Base-by-base conservation (phyloP, 805 yeast species). In the Barnettozyma botsteinii region DNA sequence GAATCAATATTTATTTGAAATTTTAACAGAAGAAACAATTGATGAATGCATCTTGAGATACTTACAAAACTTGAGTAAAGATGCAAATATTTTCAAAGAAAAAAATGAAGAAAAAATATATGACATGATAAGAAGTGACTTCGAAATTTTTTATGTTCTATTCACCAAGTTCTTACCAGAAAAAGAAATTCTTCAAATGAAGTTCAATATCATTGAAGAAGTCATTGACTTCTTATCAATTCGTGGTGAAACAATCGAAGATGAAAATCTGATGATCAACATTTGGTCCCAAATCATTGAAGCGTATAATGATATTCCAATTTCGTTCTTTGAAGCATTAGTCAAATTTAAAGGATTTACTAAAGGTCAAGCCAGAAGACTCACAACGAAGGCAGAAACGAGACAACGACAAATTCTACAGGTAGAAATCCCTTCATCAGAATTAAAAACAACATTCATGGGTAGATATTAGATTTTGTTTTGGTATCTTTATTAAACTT, bases 71-170 rank as follows among this genome's bases (percentile, higher is more conserved):
- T 56, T 79, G 52, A 63, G 64, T 38, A 59, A 61, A 26, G 66
- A 67, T 49, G 47, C 59, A n/a, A 61, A 67, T 11, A 28, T 40
- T 12, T 58, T 70, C 40, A 72, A 71, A 26, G 60, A 41, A 42
- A 64, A 62, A 64, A 62, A 66, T 3, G 26, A 35, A 59, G 60
- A 65, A 59, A 62, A 65, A 58, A 65, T 64, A 53, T 53, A 70
- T 33, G 76, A 72, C 11, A 69, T 74, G 32, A 70, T 84, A 48
- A 73, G 76, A 44, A 62, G 75, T 44, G 93, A 85, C 61, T 75
- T 80, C 30, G 75, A 73, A 42, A 57, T 66, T 23, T 69, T 84
- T 31, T 76, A 70, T 54, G 70, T 68, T 25, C 59, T 74, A 20
- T 80, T 84, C 49, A 65, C 69, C 3, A 65, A 70, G 32, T 69